Evolutionary conservation across 2,329 filamentous ascomycete species (phyloP).

Genomic region (Scedosporium dehoogii): DNA sequence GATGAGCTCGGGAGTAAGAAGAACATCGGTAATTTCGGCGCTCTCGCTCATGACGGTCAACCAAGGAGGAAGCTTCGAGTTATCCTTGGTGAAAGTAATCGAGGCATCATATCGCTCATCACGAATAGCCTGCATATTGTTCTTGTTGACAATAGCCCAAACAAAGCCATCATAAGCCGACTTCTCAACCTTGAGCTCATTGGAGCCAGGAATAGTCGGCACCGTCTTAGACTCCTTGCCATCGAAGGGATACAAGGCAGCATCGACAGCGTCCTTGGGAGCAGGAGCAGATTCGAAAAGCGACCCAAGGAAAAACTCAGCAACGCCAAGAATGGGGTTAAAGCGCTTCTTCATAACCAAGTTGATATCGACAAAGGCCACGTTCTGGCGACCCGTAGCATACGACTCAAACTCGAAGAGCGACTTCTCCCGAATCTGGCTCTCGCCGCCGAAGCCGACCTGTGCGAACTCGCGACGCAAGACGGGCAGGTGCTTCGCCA

Average conservation of each 20-base stretch:
- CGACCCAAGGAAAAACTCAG: conserved; percentile 61
- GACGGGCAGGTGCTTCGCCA: conserved; percentile 59
- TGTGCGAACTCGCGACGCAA: conserved; percentile 76
- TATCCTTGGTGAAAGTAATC: conserved; percentile 86
- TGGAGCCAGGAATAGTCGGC: conserved; percentile 46
- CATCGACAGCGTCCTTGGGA: conserved; percentile 65
- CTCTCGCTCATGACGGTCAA: conserved; percentile 93
- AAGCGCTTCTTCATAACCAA: conserved; percentile 75
- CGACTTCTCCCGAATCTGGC: conserved; percentile 69
- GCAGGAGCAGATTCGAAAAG: conserved; percentile 68
- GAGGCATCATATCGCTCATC: conserved; percentile 93
- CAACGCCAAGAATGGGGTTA: conserved; percentile 57
- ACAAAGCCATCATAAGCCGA: conserved; percentile 82
- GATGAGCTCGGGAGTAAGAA: conserved; percentile 82
- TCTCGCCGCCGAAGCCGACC: conserved; percentile 64
- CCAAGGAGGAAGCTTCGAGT: conserved; percentile 81
- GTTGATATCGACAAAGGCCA: conserved; percentile 82
- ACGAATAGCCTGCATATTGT: conserved; percentile 78
- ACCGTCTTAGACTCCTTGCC: conserved; percentile 77
- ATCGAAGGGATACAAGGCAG: conserved; percentile 79
- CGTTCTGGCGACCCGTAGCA: conserved; percentile 83
- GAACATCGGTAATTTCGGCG: conserved; percentile 79
- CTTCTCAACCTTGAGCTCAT: conserved; percentile 49
- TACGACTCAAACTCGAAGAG: conserved; percentile 81
- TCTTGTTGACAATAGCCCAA: conserved; percentile 92